Evolutionary conservation across 768 basidiomycete species (phyloP).

Genomic region (Hericium alpestre): DNA sequence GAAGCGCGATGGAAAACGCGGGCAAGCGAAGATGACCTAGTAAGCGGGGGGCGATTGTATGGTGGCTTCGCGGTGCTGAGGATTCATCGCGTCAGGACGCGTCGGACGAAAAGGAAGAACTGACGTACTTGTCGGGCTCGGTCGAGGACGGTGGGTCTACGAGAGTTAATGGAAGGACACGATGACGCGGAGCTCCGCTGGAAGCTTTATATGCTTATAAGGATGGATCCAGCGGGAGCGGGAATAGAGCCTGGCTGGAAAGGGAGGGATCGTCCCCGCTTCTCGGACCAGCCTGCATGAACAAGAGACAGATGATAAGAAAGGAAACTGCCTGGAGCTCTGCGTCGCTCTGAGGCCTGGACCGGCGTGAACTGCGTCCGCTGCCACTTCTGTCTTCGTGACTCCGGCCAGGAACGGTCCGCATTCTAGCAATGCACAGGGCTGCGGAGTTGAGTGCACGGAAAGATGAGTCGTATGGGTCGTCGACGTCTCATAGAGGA

Average conservation of each 20-base stretch:
- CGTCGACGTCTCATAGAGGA: background rate
- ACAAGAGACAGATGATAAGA: background rate
- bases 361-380: background rate
- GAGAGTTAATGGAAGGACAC: background rate
- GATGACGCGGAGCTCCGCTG: background rate
- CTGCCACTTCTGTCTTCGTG: background rate
- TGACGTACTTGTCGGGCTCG: background rate
- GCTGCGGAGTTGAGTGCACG: background rate
- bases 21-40: slow-evolving; percentile 20
- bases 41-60: slow-evolving; percentile 7
- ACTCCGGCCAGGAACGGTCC: background rate
- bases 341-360: background rate
- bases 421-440: background rate
- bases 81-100: too few species aligned
- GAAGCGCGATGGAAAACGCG: slow-evolving; percentile 30
- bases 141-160: background rate
- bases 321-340: background rate
- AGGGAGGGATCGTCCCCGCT: background rate
- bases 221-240: background rate
- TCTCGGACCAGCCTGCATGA: background rate
- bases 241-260: background rate
- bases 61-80: too few species aligned
- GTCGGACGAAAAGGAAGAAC: too few species aligned
- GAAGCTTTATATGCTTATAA: background rate
- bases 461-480: background rate